Percentiles rank a stretch among this genome's conserved stretches.
phyloP scores from a whole-genome alignment of 176 grass and related monocot species.

The bread wheat (Triticum aestivum) region IWGSC_CS_RefSeq_v2.1 NC_057811.1:87283619-87284118 shows the following conservation, averaged over 20 bases:
- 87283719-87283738: neutral
- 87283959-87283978: neutral
- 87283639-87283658: neutral
- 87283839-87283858: constrained; percentile 29
- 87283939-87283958: neutral
- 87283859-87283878: constrained; percentile 35
- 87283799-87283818: neutral
- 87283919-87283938: neutral
- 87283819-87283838: neutral
- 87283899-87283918: constrained; percentile 46
- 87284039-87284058: constrained; percentile 73
- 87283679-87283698: no score
- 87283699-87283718: neutral
- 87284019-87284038: constrained; percentile 71
- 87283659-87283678: neutral
- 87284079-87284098: constrained; percentile 76
- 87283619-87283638: no score
- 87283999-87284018: constrained; percentile 59
- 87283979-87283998: constrained; percentile 64
- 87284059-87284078: constrained; percentile 65
- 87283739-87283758: neutral
- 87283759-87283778: neutral
- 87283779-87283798: constrained; percentile 26
- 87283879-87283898: constrained; percentile 77
- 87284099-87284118: constrained; percentile 74